Base-by-base conservation (phyloP, 371 early-diverging fungal genomes). In the Fennellomyces sp. region DNA sequence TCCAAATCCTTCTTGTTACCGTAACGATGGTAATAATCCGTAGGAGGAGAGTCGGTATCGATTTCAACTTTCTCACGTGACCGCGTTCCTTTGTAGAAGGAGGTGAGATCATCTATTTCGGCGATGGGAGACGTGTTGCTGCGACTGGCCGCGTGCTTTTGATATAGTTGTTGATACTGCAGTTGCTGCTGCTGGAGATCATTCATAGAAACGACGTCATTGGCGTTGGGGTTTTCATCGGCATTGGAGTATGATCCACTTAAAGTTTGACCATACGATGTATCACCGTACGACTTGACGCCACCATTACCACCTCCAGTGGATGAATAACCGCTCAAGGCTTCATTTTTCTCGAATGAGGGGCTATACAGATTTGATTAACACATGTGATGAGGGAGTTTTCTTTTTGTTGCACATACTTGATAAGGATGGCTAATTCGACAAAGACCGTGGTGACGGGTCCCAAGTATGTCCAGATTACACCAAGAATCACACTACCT, bases 351-450 rank as follows among this genome's bases (percentile, higher is more conserved):
- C 11, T 52, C 58, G 4, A 64, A 30, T 31, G 59, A 59, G 17
- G 67, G 63, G 21, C 60, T 57, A 38, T 19, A 36, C 19, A 52
- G 17, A 36, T 31, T 11, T 26, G 15, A 55, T 21, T 36, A 17
- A 21, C 19, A 19, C 0, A 31, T 26, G 25, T 50, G 48, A 21
- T 15, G 13, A n/a, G 21, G 33, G 45, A 11, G 10, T 26, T 13
- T 5, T 19, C 30, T 13, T 42, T 49, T 8, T 42, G 41, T 15
- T 10, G 31, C 33, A 41, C 63, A n/a, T 65, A 70, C 70, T 66
- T 70, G 45, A 70, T 51, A 25, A 66, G 47, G 35, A 69, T 66
- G 39, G 70, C 66, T n/a, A 52, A 45, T 58, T 70, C 70, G 21
- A 65, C 66, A 36, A 56, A 56, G 1, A 64, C 28, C 2, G 66